Base-by-base conservation (phyloP, 352 stramenopile genomes). In the Globisporangium cystogenes region DNA sequence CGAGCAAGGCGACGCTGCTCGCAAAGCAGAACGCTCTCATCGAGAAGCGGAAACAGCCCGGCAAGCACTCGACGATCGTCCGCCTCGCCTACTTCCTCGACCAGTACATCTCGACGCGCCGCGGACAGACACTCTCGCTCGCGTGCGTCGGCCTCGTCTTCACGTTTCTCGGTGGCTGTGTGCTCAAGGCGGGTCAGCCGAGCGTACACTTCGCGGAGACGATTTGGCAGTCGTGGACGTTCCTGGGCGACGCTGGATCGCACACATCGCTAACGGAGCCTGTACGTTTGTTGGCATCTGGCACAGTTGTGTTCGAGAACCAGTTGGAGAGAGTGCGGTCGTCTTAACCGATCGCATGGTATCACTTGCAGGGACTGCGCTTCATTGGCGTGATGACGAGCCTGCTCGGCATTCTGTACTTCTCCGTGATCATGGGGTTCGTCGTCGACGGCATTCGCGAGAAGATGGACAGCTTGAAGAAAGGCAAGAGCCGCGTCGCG, bases 371-470 rank as follows among this genome's bases (percentile, higher is more conserved):
- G 74, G 72, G 72, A 2, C 18, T 86, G 18, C 77, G 75, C 1
- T 48, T 86, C 21, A 65, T 86, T n/a, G 80, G 75, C 21, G 67
- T 83, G 2, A 16, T 81, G 23, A 81, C 86, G 36, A 88, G 53
- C 10, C 48, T 95, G 7, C 40, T 81, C 33, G 81, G 83, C 14
- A 86, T 95, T 48, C 54, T 96, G 16, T 90, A 95, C 55, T 94
- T 95, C 51, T 90, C 84, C 18, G 80, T 96, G 14, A 93, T 96
- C 53, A 90, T 96, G 71, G 87, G 86, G 27, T 95, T 96, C 33
- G 82, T 96, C 4, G 85, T 91, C 14, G 86, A 96, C 40, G 76
- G 65, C 12, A 94, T 96, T 70, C 80, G 76, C 20, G 85, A 82
- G 7, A 90, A 93, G 54, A 90, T 96, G 64, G 84, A 96, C 49